Percentiles rank a stretch among this genome's conserved stretches.
These are phyloP conservation scores for Citrus inodora DNA, from an alignment of 345 rosid species.

Conservation along the genomic window DNA sequence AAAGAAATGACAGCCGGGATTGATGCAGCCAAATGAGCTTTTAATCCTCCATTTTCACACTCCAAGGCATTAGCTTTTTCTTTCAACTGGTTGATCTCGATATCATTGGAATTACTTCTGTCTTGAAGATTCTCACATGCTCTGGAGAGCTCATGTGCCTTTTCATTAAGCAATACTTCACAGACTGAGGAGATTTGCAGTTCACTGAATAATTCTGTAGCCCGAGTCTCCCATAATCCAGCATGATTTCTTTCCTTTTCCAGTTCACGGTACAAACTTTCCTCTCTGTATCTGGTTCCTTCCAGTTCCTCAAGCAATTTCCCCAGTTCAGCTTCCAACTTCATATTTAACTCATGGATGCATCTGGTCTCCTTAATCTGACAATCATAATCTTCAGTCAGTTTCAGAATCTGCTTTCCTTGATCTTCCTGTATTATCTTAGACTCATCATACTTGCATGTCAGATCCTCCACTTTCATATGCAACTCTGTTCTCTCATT, in stretches of 20 bases:
- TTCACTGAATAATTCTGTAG: constrained; percentile 44
- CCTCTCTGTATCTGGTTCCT: constrained; percentile 47
- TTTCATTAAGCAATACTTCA: constrained; percentile 60
- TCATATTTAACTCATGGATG: constrained; percentile 36
- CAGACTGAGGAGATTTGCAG: constrained; percentile 47
- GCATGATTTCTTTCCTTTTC: constrained; percentile 36
- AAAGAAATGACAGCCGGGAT: constrained; percentile 54
- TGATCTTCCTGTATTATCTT: constrained; percentile 43
- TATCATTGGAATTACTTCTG: constrained; percentile 33
- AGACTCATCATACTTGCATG: constrained; percentile 54
- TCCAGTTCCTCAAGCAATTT: constrained; percentile 42
- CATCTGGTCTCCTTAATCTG: constrained; percentile 40
- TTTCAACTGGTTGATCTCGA: constrained; percentile 54
- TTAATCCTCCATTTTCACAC: constrained; percentile 50
- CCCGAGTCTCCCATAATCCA: constrained; percentile 61
- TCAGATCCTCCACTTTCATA: constrained; percentile 47
- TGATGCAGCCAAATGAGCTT: constrained; percentile 48
- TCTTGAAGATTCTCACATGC: constrained; percentile 40
- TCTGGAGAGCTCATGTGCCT: constrained; percentile 47
- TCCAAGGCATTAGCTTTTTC: constrained; percentile 54
- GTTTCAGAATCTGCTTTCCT: constrained; percentile 45
- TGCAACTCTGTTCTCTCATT: constrained; percentile 43
- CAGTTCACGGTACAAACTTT: constrained; percentile 50
- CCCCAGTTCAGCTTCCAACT: constrained; percentile 44
- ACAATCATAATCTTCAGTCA: constrained; percentile 50